Evolutionary conservation across 495 filamentous ascomycete species (phyloP), one percentile per base, ranked within the genome.

Genomic region (Neurospora sp.): DNA sequence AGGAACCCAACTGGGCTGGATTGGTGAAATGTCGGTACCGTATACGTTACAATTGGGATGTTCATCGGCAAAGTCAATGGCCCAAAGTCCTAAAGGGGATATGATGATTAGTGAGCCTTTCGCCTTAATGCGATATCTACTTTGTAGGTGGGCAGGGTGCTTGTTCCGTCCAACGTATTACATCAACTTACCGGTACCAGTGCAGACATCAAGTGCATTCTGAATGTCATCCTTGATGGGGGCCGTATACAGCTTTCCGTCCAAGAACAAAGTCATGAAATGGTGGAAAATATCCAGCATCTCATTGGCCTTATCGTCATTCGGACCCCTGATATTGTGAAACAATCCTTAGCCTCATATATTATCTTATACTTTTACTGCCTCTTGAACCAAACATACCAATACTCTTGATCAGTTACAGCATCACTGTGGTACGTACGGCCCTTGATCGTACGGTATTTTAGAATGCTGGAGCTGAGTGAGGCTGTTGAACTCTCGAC

Each of bases 1-100:
- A 5, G 83, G 83, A 0, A 82, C 82, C 80, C 83, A 82, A 19
- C 74, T 66, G 0, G 84, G 84, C 71, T 89, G 87, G 69, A 88
- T 89, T 0, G 86, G 83, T 13, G 85, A 88, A 39, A 91, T 82
- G 75, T 92, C 90, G 19, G 87, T 88, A 4, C 90, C 90, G 48
- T 88, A 77, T 28, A 91, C 83, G n/a, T 84, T 81, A 5, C 85
- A 81, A 6, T 77, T 31, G 0, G 88, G 88, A 78, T 81, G 85
- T 13, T 82, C 74, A 71, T 91, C 88, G 40, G 74, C 75, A 54
- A 78, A 76, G 71, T 73, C 78, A 71, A 74, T 78, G 71, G 69
- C 71, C 19, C 40, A 77, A 17, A 59, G 48, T 7, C 48, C 48
- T 59, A 1, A 17, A 17, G n/a, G n/a, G n/a, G n/a, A n/a, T n/a